phyloP scores from a whole-genome alignment of 345 rosid genomes.

The Linum lewisii region DNA sequence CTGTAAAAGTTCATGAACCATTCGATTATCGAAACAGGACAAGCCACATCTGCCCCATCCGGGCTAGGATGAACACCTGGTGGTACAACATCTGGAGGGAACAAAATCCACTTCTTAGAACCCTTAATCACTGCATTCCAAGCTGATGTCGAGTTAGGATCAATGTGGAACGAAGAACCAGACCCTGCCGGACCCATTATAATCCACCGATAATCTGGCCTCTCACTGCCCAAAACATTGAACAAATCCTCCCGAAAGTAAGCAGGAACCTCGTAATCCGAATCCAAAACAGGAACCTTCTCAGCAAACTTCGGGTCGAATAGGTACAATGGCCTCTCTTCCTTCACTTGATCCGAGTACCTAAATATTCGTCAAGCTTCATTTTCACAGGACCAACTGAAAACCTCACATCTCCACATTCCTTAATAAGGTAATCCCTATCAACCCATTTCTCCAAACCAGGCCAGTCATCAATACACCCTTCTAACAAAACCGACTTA shows the following conservation, averaged over 20 bases:
- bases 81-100: conserved; percentile 89
- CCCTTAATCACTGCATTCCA: conserved; percentile 94
- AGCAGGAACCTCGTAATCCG: conserved; percentile 63
- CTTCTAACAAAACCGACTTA: conserved; percentile 84
- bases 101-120: conserved; percentile 90
- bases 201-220: conserved; percentile 93
- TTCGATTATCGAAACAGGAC: conserved; percentile 90
- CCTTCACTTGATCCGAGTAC: conserved; percentile 64
- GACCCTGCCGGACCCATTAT: conserved; percentile 92
- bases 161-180: conserved; percentile 94
- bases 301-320: conserved; percentile 88
- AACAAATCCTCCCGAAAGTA: conserved; percentile 87
- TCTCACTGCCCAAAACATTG: conserved; percentile 61
- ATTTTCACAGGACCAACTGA: conserved; percentile 83
- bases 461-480: conserved; percentile 73
- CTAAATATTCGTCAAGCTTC: conserved; percentile 65
- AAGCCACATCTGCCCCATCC: conserved; percentile 95
- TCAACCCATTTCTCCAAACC: conserved; percentile 53
- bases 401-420: conserved; percentile 47
- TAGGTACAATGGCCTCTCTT: conserved; percentile 91
- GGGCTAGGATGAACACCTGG: conserved; percentile 97
- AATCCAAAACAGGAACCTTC: conserved; percentile 57
- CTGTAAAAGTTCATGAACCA: conserved; percentile 98
- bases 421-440: conserved; percentile 50
- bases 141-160: conserved; percentile 97